Evolutionary conservation across 1,284 basidiomycete species (phyloP).

Genomic region (Boletellus dicymbophilus): DNA sequence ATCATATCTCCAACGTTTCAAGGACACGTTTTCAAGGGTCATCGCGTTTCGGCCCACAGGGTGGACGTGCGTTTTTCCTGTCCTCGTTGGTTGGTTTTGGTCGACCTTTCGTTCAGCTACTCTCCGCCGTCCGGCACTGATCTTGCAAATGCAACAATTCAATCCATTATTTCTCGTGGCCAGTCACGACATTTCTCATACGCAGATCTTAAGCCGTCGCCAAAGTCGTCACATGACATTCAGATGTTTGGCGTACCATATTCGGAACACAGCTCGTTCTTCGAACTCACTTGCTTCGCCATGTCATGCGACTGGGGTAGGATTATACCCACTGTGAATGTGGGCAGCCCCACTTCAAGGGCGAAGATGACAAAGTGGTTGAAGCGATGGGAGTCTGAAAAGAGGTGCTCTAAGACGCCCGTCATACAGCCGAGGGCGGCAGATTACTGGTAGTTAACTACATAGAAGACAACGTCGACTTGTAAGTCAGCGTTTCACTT

Average conservation of each 20-base stretch:
- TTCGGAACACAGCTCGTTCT: conserved; percentile 95
- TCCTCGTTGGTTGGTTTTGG: neutral
- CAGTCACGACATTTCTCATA: conserved; percentile 70
- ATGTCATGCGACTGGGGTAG: conserved; percentile 78
- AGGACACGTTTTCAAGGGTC: conserved; percentile 72
- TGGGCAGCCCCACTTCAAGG: conserved; percentile 77
- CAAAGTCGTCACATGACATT: conserved; percentile 68
- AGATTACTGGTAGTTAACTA: conserved; percentile 64
- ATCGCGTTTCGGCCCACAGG: conserved; percentile 93
- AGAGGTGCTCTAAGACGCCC: conserved; percentile 51
- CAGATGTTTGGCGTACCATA: conserved; percentile 92
- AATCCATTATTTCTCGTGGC: conserved; percentile 65
- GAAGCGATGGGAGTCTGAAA: conserved; percentile 83
- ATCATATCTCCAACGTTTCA: conserved; percentile 76
- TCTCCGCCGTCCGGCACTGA: conserved; percentile 70
- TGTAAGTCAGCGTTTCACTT: no score
- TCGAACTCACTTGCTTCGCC: conserved; percentile 93
- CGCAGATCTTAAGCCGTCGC: conserved; percentile 67
- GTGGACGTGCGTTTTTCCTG: conserved; percentile 72
- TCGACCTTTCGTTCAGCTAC: conserved; percentile 52
- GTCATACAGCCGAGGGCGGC: conserved; percentile 61
- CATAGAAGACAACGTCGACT: neutral
- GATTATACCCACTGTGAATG: conserved; percentile 97
- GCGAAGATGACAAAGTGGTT: conserved; percentile 89
- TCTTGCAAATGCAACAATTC: conserved; percentile 56